phyloP scores from a whole-genome alignment of 2,329 filamentous ascomycete genomes.

The Phoma sp. region DNA sequence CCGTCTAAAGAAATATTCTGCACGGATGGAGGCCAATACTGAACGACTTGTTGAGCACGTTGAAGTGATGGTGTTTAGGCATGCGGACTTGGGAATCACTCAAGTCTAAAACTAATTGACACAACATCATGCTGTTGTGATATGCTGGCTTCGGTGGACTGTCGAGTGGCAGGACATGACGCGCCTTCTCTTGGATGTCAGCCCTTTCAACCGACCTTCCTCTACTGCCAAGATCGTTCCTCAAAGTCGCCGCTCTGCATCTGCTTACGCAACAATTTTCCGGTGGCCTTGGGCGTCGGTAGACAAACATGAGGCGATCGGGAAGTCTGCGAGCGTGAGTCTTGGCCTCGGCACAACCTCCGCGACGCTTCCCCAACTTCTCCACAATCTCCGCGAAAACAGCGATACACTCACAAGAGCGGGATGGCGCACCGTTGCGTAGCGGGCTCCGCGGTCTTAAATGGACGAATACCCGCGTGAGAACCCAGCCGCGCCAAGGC shows the following conservation, averaged over 20 bases:
- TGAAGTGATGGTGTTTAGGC: too few relatives aligned
- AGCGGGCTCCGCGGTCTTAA: conserved; percentile 3
- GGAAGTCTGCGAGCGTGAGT: conserved; percentile 7
- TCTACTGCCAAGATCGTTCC: not conserved
- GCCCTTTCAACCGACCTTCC: too few relatives aligned
- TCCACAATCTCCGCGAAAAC: conserved; percentile 18
- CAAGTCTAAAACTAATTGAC: too few relatives aligned
- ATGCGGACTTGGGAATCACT: too few relatives aligned
- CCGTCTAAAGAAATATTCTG: too few relatives aligned
- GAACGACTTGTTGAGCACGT: too few relatives aligned
- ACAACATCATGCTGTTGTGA: too few relatives aligned
- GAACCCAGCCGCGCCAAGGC: conserved; percentile 1
- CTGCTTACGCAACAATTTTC: not conserved
- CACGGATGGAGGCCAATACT: too few relatives aligned
- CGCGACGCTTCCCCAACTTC: conserved; percentile 14
- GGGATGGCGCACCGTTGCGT: conserved; percentile 11
- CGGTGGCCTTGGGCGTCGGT: not conserved
- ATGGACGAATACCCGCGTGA: conserved; percentile 2
- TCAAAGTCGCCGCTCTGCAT: not conserved
- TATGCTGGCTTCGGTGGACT: too few relatives aligned
- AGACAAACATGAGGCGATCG: conserved; percentile 2
- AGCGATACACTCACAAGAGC: conserved; percentile 1
- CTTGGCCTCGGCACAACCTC: conserved; percentile 12
- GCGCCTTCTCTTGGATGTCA: too few relatives aligned
- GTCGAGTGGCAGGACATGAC: too few relatives aligned